Evolutionary conservation across 352 stramenopile genomes (phyloP), one percentile per base, ranked within the genome.

Genomic region (Pythium myriotylum): DNA sequence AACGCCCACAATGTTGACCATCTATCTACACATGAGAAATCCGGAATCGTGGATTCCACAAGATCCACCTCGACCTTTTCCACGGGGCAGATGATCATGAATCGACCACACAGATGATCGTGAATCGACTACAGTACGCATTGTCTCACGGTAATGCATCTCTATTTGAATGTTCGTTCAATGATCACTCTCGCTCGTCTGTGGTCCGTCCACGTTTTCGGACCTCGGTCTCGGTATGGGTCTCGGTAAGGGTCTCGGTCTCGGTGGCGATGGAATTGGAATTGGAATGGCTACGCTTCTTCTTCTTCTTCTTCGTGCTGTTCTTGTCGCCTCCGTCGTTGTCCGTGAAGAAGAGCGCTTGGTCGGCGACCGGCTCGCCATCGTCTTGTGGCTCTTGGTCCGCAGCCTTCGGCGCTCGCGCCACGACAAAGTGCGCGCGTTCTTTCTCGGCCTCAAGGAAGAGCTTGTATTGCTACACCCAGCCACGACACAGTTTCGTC

Each of bases 311-410:
- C 5, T 32, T 27, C 37, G 42, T 40, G 26, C 53, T 61, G 43
- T 16, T 62, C 54, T 62, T 70, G 48, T 16, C 3, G 35, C 70
- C 78, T 27, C 81, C 81, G 29, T 67, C 74, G 47, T 71, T 85
- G 67, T 90, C 81, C 67, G 77, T 52, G 59, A 84, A 89, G 59
- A 90, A 90, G 9, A 88, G 59, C 57, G 41, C 53, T 39, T 58
- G 63, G 20, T 65, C 56, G 35, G 13, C 48, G 39, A 45, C 48
- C 16, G 49, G 33, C 19, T 29, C 51, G 17, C 29, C 51, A 14
- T 65, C 26, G 24, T 51, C 35, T 5, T 45, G 17, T 13, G 65
- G 67, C 40, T 52, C 47, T 23, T 24, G 48, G 26, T 54, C 19
- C 17, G 49, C 65, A 41, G 12, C 46, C n/a, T 17, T 39, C 23